phyloP scores from a whole-genome alignment of 2,329 filamentous ascomycete species.

The Graphilbum sp. region DNA sequence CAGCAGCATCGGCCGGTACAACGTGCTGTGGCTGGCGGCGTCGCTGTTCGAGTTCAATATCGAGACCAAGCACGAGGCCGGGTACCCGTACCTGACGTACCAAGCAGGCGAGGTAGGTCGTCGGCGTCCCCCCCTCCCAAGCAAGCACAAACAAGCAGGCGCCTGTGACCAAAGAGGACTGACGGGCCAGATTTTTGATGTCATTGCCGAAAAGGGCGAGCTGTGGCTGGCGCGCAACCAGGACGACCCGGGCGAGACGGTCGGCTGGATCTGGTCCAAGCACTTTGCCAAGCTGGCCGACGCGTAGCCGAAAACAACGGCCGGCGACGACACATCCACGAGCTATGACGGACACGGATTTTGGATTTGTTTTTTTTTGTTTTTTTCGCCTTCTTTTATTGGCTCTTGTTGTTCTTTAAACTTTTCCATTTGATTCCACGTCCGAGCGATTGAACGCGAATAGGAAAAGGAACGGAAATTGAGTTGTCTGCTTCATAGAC shows the following conservation, averaged over 20 bases:
- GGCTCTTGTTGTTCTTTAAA: not conserved
- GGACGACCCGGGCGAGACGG: constrained; percentile 61
- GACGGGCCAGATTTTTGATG: constrained; percentile 55
- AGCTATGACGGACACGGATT: no score
- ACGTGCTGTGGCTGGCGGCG: constrained; percentile 77
- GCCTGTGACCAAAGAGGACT: not conserved
- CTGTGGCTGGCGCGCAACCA: constrained; percentile 96
- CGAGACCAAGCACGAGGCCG: constrained; percentile 79
- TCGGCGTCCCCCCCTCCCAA: no score
- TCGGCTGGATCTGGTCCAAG: constrained; percentile 99
- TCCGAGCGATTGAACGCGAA: no score
- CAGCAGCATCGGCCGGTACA: constrained; percentile 34
- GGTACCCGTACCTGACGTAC: constrained; percentile 92
- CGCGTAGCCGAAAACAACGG: no score
- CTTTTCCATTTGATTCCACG: not conserved
- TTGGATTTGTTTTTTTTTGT: no score
- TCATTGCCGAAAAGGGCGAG: constrained; percentile 93
- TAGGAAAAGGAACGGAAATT: no score
- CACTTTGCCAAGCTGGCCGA: constrained; percentile 66
- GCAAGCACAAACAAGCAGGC: no score
- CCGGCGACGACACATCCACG: no score
- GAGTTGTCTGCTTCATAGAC: no score
- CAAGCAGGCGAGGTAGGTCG: constrained; percentile 63
- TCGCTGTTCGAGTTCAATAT: constrained; percentile 97
- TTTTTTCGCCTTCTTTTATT: no score